Base-by-base conservation (phyloP, 306 rosid genomes). In the Cicer bijugum region DNA sequence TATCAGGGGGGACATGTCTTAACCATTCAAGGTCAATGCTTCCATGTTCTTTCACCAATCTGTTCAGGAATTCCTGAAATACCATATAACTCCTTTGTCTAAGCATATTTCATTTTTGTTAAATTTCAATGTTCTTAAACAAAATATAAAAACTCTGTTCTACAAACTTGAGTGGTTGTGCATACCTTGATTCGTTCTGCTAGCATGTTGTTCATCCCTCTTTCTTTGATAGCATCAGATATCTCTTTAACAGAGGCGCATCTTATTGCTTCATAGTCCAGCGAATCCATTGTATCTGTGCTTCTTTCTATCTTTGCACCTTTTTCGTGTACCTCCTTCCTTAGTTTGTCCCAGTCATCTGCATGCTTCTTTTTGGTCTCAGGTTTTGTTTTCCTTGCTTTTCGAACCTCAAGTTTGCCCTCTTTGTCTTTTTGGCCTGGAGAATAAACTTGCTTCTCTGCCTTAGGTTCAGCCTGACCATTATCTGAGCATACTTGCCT, bases 181-280 rank as follows among this genome's bases (percentile, higher is more conserved):
- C 71, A 47, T 75, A 91, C 97, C 92, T 91, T 80, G 63, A 94
- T 94, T 84, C 95, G 83, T 80, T 88, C 96, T n/a, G 99, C 97
- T 80, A 94, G 78, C 95, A 91, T 88, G 85, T 85, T 87, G 84
- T 91, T 89, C 99, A 94, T 94, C 56, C 99, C 99, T 16, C 97
- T 72, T 45, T 85, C 95, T 82, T 69, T 87, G 48, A 94, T 94
- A 48, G 96, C 66, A 6, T 84, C 45, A 11, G 97, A 77, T 75
- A 94, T 81, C 77, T 86, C 92, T 43, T 74, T 59, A 40, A 91
- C 87, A 20, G 85, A n/a, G 40, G 95, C 91, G 38, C 76, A 59
- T 76, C 89, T 89, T 39, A 94, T 57, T 61, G 97, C 95, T 82
- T 88, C 95, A 4, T 94, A 94, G 85, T 94, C 96, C 70, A 91